These are phyloP conservation scores for Tothia fuscella DNA, from an alignment of 2,329 filamentous ascomycete species.

Conservation along the genomic window DNA sequence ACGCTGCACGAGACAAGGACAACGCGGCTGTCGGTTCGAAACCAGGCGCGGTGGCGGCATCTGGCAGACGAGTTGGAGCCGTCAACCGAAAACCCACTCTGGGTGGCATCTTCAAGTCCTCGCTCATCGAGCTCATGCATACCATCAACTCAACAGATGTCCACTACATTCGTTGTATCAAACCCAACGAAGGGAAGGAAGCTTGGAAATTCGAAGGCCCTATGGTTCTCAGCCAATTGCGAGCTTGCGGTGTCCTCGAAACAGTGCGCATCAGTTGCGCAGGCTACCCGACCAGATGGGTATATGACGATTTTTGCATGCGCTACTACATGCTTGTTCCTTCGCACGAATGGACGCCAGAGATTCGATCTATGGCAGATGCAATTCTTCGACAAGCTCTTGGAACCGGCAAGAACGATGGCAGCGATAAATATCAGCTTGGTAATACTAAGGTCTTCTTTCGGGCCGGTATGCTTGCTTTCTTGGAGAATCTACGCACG, in stretches of 20 bases:
- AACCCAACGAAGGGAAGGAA: conserved; percentile 93
- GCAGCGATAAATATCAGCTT: conserved; percentile 90
- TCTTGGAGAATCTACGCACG: conserved; percentile 88
- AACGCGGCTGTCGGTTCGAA: conserved; percentile 55
- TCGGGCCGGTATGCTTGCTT: conserved; percentile 96
- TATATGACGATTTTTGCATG: conserved; percentile 94
- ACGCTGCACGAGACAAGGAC: conserved; percentile 83
- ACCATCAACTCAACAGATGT: conserved; percentile 98
- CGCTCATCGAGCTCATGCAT: conserved; percentile 92
- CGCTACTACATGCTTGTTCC: conserved; percentile 97
- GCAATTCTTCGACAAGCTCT: conserved; percentile 87
- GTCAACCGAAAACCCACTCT: conserved; percentile 94
- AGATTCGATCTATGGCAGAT: conserved; percentile 89
- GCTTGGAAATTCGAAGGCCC: conserved; percentile 97
- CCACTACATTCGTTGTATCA: conserved; percentile 98
- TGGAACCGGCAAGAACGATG: conserved; percentile 48
- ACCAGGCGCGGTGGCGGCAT: conserved; percentile 46
- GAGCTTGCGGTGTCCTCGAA: conserved; percentile 96
- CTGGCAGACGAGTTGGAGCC: conserved; percentile 77
- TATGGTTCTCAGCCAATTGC: conserved; percentile 94
- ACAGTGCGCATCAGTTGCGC: conserved; percentile 96
- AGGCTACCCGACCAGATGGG: conserved; percentile 96
- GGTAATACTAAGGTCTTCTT: conserved; percentile 99
- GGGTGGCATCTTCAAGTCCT: conserved; percentile 97
- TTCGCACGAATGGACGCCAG: conserved; percentile 79